Conservation (phyloP, 371 early-diverging fungal genomes). For the Zychaea mexicana region DNA sequence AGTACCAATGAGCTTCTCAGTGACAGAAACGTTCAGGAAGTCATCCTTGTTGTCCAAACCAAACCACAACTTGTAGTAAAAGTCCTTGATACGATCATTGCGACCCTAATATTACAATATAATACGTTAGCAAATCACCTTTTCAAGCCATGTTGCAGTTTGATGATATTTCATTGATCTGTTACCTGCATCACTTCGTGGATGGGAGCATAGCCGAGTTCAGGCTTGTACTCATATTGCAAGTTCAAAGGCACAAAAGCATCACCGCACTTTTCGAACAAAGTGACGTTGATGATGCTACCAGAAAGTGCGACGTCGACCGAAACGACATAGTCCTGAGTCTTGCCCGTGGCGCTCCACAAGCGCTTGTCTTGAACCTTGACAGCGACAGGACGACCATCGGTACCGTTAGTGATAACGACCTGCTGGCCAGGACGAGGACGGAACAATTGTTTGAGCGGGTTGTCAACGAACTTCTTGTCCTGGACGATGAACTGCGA, state of each 20-base stretch:
- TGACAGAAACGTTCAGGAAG: constrained; percentile 57
- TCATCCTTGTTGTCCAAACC: constrained; percentile 58
- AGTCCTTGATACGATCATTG: constrained; percentile 90
- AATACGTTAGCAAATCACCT: no score
- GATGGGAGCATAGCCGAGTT: constrained; percentile 81
- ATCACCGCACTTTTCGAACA: constrained; percentile 74
- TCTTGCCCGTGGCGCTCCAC: constrained; percentile 62
- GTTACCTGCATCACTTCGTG: constrained; percentile 89
- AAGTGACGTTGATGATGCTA: constrained; percentile 68
- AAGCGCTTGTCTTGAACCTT: constrained; percentile 68
- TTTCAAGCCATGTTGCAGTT: no score
- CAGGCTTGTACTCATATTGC: constrained; percentile 80
- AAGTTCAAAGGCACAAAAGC: constrained; percentile 75
- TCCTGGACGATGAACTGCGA: constrained; percentile 85
- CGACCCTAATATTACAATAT: no score
- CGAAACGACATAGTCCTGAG: constrained; percentile 58
- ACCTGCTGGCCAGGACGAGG: constrained; percentile 86
- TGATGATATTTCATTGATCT: no score
- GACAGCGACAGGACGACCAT: constrained; percentile 43
- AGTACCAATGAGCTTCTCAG: constrained; percentile 65
- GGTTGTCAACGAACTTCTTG: constrained; percentile 77
- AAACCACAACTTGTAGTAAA: constrained; percentile 91
- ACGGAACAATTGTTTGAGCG: constrained; percentile 75
- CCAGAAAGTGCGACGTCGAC: constrained; percentile 64
- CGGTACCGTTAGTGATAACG: constrained; percentile 56